phyloP scores from a whole-genome alignment of 2,329 filamentous ascomycete species.

The Parascedosporium putredinis region DNA sequence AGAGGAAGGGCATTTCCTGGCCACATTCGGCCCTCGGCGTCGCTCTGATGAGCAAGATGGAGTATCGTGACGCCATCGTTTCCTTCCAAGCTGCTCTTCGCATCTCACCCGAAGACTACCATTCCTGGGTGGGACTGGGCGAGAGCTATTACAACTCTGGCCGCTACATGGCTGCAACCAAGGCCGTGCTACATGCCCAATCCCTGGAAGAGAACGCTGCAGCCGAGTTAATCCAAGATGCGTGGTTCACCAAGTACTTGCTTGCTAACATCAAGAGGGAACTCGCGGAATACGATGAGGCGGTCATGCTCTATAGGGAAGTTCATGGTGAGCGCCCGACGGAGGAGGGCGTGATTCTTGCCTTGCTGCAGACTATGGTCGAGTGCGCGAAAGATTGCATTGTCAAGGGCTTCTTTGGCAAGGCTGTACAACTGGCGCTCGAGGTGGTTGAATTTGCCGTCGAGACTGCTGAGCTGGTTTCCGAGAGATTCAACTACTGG shows the following conservation, averaged over 20 bases:
- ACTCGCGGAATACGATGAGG: conserved; percentile 78
- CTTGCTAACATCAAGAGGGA: conserved; percentile 90
- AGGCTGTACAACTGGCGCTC: conserved; percentile 60
- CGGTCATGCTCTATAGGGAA: conserved; percentile 63
- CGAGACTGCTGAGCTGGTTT: conserved; percentile 47
- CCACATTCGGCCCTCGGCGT: conserved; percentile 89
- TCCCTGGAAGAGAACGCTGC: conserved; percentile 52
- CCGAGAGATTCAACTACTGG: conserved; percentile 86
- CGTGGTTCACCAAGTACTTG: conserved; percentile 96
- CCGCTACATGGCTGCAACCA: conserved; percentile 84
- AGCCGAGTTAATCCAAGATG: conserved; percentile 41
- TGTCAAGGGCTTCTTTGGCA: conserved; percentile 78
- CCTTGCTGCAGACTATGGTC: conserved; percentile 76
- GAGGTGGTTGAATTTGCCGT: conserved; percentile 60
- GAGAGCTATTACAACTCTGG: conserved; percentile 95
- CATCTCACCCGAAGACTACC: conserved; percentile 76
- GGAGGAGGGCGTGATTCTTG: conserved; percentile 81
- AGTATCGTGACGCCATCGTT: conserved; percentile 78
- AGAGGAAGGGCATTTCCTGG: conserved; percentile 89
- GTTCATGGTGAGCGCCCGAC: conserved; percentile 58
- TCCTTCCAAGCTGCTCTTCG: conserved; percentile 85
- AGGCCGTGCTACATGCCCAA: conserved; percentile 80
- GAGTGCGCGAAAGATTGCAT: conserved; percentile 70
- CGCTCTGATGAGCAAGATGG: conserved; percentile 88
- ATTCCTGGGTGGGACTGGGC: conserved; percentile 93